Percentiles rank a stretch among this genome's conserved stretches.
Evolutionary conservation across 768 basidiomycete genomes (phyloP).

Genomic region (Tylopilus cervinicoccineus): DNA sequence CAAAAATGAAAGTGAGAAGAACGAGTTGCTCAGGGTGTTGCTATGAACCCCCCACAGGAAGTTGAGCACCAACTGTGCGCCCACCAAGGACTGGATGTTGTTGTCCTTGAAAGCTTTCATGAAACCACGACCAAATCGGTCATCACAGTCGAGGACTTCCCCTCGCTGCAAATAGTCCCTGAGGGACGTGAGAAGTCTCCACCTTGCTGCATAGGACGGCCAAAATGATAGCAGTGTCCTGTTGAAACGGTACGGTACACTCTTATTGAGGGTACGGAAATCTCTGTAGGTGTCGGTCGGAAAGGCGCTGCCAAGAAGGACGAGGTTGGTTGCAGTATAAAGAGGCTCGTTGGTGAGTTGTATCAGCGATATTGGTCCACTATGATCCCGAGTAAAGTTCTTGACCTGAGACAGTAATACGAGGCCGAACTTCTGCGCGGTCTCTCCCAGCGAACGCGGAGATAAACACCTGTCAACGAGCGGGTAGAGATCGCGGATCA

Average conservation of each 20-base stretch:
- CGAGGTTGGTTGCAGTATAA: slow-evolving; percentile 15
- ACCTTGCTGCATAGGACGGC: slow-evolving; percentile 15
- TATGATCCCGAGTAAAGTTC: neutral
- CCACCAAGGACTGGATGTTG: slow-evolving; percentile 13
- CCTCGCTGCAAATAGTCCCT: slow-evolving; percentile 11
- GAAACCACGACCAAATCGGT: slow-evolving; percentile 10
- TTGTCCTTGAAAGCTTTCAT: slow-evolving; percentile 18
- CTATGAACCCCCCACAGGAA: slow-evolving; percentile 22
- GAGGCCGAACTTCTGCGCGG: slow-evolving; percentile 11
- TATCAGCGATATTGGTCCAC: slow-evolving; percentile 10
- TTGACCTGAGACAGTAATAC: slow-evolving; percentile 12
- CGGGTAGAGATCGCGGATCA: slow-evolving; percentile 20
- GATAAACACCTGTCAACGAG: slow-evolving; percentile 20
- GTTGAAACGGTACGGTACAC: slow-evolving; percentile 16
- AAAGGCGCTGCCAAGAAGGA: slow-evolving; percentile 19
- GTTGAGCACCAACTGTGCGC: slow-evolving; percentile 16
- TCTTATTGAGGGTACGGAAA: slow-evolving; percentile 16
- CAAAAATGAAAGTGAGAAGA: slow-evolving; percentile 27
- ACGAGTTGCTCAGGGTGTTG: slow-evolving; percentile 19
- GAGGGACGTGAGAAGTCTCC: slow-evolving; percentile 8
- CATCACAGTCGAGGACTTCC: slow-evolving; percentile 2
- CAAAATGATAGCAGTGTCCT: slow-evolving; percentile 10
- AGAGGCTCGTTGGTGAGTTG: slow-evolving; percentile 17
- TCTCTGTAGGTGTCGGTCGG: slow-evolving; percentile 19
- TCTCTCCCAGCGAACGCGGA: slow-evolving; percentile 6